Base-by-base conservation (phyloP, 495 filamentous ascomycete genomes). In the Cercophora sp. region DNA sequence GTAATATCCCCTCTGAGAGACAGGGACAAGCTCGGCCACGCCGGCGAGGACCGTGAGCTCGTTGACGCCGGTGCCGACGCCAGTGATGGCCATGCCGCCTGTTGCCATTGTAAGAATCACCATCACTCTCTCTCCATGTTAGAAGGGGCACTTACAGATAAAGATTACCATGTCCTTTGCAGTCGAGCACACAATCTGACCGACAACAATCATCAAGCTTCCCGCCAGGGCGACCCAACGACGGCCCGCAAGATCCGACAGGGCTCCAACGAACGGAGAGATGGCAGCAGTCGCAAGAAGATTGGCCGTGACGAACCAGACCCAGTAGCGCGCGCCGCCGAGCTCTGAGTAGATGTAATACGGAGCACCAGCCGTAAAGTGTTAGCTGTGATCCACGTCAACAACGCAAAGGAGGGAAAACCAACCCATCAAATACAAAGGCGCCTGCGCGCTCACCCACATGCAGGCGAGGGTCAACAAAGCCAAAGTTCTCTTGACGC, bases 301-400 rank as follows among this genome's bases (percentile, higher is more conserved):
- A 58, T 89, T 83, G 15, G 78, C 83, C 2, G 86, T 71, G 32
- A 86, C 78, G 71, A 88, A 82, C 85, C 85, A 88, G n/a, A 85
- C 73, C 80, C 81, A 88, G 57, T 82, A 69, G 61, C 85, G 80
- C 8, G 72, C 61, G 37, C 85, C 85, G 18, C 84, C 85, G 55
- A 89, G 82, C 15, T 81, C 76, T 8, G 66, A 60, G 60, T 87
- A 86, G 42, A 89, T 84, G 61, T 60, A 65, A 16, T 59, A 56
- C 1, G 64, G 64, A 0, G 49, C 64, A 11, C 52, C 55, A 34
- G 56, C 64, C 65, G 34, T 11, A 9, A 15, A 15, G 15, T 31
- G 37, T 16, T 1, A 32, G 41, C 16, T 32, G 13, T 32, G 2
- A 39, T 22, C 3, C 16, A 5, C 1, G 19, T 20, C 8, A 40